phyloP scores from a whole-genome alignment of 1,139 yeast species.

The Yamadazyma dendronema region DNA sequence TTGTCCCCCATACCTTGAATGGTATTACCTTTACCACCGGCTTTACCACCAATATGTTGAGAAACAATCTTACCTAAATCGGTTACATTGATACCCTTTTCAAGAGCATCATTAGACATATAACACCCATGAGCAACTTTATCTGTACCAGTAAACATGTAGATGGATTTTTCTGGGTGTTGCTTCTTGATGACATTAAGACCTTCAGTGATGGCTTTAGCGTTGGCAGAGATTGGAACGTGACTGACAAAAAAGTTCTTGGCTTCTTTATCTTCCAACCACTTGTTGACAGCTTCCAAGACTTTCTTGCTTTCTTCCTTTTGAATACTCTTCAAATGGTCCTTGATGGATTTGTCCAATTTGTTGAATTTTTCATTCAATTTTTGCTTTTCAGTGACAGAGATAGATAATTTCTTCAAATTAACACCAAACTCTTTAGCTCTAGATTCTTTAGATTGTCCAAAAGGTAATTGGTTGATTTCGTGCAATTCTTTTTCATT shows the following conservation, averaged over 20 bases:
- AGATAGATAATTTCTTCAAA: constrained; percentile 76
- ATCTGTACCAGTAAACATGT: constrained; percentile 77
- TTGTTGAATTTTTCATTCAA: constrained; percentile 71
- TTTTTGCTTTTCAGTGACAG: constrained; percentile 76
- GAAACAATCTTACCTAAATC: constrained; percentile 74
- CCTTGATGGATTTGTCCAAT: constrained; percentile 84
- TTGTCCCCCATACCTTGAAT: constrained; percentile 97
- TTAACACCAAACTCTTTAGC: constrained; percentile 83
- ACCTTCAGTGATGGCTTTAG: constrained; percentile 94
- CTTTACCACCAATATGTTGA: constrained; percentile 84
- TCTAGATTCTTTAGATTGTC: constrained; percentile 70
- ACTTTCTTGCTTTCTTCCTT: constrained; percentile 85
- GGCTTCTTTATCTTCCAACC: constrained; percentile 51
- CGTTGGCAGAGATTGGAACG: constrained; percentile 73
- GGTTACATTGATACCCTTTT: constrained; percentile 72
- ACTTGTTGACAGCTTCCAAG: constrained; percentile 71
- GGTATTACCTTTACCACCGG: constrained; percentile 97
- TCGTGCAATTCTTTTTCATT: constrained; percentile 60
- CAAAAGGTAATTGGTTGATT: constrained; percentile 59
- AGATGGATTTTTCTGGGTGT: constrained; percentile 72
- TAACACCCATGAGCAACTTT: constrained; percentile 96
- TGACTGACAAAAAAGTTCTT: constrained; percentile 62
- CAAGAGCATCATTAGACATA: constrained; percentile 68
- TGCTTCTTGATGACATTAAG: constrained; percentile 80
- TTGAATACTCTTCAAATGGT: constrained; percentile 80